Evolutionary conservation across 345 rosid species (phyloP).

Genomic region (Physaria fendleri): DNA sequence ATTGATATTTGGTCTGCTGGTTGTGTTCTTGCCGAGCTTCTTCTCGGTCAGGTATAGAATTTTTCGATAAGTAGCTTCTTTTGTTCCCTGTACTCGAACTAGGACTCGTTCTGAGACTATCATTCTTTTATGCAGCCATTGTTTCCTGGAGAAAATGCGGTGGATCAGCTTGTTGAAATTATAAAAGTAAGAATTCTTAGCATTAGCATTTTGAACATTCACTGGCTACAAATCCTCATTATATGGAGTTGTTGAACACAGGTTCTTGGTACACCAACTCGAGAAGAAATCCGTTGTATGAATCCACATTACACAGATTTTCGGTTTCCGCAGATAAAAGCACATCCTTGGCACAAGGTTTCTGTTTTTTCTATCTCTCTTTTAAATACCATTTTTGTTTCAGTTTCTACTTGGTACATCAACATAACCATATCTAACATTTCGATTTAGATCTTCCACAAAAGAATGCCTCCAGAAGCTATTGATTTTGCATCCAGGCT

Average conservation of each 20-base stretch:
- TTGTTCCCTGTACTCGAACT: no score
- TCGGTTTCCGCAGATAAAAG: slow-evolving; percentile 89
- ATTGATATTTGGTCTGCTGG: slow-evolving; percentile 76
- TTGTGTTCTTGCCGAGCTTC: slow-evolving; percentile 71
- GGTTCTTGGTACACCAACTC: slow-evolving; percentile 93
- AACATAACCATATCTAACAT: neutral
- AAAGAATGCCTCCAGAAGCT: slow-evolving; percentile 85
- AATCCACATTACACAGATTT: slow-evolving; percentile 84
- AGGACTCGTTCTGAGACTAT: neutral
- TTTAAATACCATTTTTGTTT: neutral
- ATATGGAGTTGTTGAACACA: slow-evolving; percentile 21
- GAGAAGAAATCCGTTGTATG: slow-evolving; percentile 96
- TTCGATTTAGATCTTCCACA: slow-evolving; percentile 55
- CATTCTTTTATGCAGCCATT: slow-evolving; percentile 46
- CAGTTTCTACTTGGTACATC: neutral
- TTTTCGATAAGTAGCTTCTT: neutral
- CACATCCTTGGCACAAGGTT: slow-evolving; percentile 95
- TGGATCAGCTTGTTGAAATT: slow-evolving; percentile 94
- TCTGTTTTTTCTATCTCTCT: neutral
- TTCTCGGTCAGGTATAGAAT: slow-evolving; percentile 56
- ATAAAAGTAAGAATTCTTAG: slow-evolving; percentile 48
- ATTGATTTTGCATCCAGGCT: slow-evolving; percentile 79
- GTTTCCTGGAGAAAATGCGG: slow-evolving; percentile 92
- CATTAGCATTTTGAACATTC: neutral
- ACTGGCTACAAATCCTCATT: slow-evolving; percentile 1